phyloP scores from a whole-genome alignment of 805 yeast species.

The Sugiyamaella floridensis region DNA sequence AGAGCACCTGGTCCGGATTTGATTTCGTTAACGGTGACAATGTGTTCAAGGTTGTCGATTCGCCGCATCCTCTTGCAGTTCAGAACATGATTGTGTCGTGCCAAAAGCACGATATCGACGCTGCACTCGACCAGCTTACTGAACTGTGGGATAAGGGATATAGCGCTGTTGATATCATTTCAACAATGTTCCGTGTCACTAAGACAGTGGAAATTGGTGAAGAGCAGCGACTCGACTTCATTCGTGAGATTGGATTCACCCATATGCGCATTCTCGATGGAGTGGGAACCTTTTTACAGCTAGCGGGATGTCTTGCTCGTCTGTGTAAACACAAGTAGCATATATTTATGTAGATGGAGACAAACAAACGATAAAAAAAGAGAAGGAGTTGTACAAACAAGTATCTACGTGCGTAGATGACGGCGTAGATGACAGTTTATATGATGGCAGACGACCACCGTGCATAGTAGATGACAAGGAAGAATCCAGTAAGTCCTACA shows the following conservation, averaged over 20 bases:
- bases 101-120: constrained; percentile 46
- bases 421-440: neutral
- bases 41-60: constrained; percentile 91
- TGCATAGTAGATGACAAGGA: neutral
- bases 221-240: constrained; percentile 60
- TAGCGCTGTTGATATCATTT: constrained; percentile 85
- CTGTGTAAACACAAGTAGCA: constrained; percentile 14
- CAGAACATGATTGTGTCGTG: constrained; percentile 54
- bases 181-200: constrained; percentile 82
- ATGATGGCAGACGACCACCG: constrained; percentile 1
- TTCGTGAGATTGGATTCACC: constrained; percentile 80
- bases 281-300: constrained; percentile 77
- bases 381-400: too few relatives aligned
- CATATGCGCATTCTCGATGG: constrained; percentile 95
- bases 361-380: neutral
- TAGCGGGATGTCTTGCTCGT: constrained; percentile 74
- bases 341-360: constrained; percentile 1
- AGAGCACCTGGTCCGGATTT: constrained; percentile 91
- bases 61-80: constrained; percentile 88
- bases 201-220: constrained; percentile 66
- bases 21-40: constrained; percentile 85
- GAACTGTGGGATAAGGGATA: constrained; percentile 85
- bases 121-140: constrained; percentile 55
- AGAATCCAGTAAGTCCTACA: constrained; percentile 40
- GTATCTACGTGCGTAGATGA: too few relatives aligned